A percentile compares a stretch with the other conserved stretches of the same genome.
Conservation (phyloP, 805 yeast genomes). For the Priceomyces castillae region DNA sequence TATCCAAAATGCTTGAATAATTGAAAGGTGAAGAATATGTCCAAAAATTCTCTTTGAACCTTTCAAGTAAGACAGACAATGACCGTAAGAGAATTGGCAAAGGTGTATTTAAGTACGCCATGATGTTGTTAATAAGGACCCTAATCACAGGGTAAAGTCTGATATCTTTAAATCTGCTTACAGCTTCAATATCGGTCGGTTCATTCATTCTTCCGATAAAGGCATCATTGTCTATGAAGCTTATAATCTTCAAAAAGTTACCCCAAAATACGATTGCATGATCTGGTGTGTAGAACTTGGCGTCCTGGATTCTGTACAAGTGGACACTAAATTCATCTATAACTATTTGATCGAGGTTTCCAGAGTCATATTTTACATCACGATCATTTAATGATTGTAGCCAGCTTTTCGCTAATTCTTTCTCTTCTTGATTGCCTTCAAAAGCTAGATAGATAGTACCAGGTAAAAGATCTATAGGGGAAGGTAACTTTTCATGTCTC, state of each 20-base stretch:
- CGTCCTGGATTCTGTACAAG: conserved; percentile 52
- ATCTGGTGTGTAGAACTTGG: conserved; percentile 42
- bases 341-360: conserved; percentile 25
- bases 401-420: conserved; percentile 44
- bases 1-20: conserved; percentile 56
- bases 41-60: conserved; percentile 54
- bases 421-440: conserved; percentile 49
- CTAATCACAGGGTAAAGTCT: conserved; percentile 34
- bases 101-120: conserved; percentile 48
- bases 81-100: conserved; percentile 57
- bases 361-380: conserved; percentile 5
- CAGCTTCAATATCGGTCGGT: conserved; percentile 28
- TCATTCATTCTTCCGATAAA: conserved; percentile 28
- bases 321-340: conserved; percentile 57
- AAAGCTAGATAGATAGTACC: conserved; percentile 55
- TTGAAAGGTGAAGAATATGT: conserved; percentile 49
- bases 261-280: conserved; percentile 50
- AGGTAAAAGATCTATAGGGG: conserved; percentile 29
- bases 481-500: background rate
- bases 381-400: conserved; percentile 2
- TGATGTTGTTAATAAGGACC: conserved; percentile 49
- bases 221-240: conserved; percentile 30
- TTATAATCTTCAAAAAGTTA: conserved; percentile 30
- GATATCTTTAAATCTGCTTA: conserved; percentile 28
- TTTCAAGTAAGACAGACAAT: conserved; percentile 42